Conservation (phyloP, 2,329 filamentous ascomycete genomes). For the Fusarium oxysporum region DNA sequence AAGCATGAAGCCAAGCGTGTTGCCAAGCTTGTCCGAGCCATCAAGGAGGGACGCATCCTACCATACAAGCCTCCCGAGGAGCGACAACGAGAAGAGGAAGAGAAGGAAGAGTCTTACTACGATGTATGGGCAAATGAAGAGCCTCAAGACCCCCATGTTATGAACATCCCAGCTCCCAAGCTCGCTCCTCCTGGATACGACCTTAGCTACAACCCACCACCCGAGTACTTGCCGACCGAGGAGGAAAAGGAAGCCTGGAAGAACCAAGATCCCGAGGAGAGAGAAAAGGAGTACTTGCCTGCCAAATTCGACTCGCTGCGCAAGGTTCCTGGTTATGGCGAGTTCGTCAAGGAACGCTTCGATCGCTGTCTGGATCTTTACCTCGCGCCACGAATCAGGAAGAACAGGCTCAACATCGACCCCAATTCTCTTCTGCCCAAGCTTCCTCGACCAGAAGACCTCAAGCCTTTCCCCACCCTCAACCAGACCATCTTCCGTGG, state of each 20-base stretch:
- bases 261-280: constrained; percentile 86
- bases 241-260: constrained; percentile 90
- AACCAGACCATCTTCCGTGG: constrained; percentile 89
- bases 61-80: constrained; percentile 85
- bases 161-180: constrained; percentile 96
- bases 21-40: constrained; percentile 97
- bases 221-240: constrained; percentile 90
- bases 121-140: constrained; percentile 97
- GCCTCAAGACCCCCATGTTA: constrained; percentile 82
- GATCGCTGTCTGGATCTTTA: constrained; percentile 96
- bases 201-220: constrained; percentile 94
- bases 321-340: constrained; percentile 90
- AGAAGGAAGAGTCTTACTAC: constrained; percentile 78
- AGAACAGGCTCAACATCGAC: constrained; percentile 97
- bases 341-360: constrained; percentile 94
- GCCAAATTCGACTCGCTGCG: constrained; percentile 85
- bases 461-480: constrained; percentile 93
- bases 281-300: constrained; percentile 89
- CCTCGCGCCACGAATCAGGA: constrained; percentile 88
- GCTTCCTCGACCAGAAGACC: constrained; percentile 89
- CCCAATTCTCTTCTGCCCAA: constrained; percentile 93
- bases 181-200: constrained; percentile 93
- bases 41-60: constrained; percentile 91
- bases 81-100: constrained; percentile 75
- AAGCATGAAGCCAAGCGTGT: constrained; percentile 97